A percentile compares a stretch with the other conserved stretches of the same genome.
Conservation (phyloP, 768 basidiomycete genomes). For the Russula ochroleuca region DNA sequence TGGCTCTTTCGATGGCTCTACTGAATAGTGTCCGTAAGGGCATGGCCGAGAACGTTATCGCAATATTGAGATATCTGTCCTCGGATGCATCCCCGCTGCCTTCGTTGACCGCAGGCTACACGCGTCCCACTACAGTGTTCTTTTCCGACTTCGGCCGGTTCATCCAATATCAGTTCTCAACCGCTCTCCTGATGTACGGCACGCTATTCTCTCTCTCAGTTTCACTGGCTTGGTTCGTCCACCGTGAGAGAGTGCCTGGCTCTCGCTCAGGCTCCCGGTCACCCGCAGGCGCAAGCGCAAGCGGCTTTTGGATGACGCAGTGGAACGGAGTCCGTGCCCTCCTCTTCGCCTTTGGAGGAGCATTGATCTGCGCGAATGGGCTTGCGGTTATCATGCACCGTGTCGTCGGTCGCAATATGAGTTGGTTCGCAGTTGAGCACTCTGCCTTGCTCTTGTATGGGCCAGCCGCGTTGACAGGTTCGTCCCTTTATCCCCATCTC, state of each 20-base stretch:
- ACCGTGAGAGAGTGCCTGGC: slow-evolving; percentile 35
- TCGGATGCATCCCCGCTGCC: slow-evolving; percentile 67
- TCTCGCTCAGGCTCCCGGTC: background rate
- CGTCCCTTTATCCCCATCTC: slow-evolving; percentile 28
- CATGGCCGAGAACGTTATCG: slow-evolving; percentile 86
- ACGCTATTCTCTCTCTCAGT: slow-evolving; percentile 47
- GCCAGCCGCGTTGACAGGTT: slow-evolving; percentile 69
- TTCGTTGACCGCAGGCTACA: slow-evolving; percentile 47
- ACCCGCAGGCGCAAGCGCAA: too few species aligned
- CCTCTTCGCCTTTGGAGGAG: slow-evolving; percentile 48
- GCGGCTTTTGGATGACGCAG: slow-evolving; percentile 41
- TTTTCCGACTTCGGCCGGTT: slow-evolving; percentile 66
- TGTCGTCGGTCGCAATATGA: slow-evolving; percentile 64
- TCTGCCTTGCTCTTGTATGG: slow-evolving; percentile 64
- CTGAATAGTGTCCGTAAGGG: slow-evolving; percentile 44
- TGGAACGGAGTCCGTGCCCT: slow-evolving; percentile 48
- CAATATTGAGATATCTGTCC: slow-evolving; percentile 70
- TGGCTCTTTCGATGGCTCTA: background rate
- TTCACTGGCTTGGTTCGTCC: slow-evolving; percentile 40
- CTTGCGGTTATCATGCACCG: slow-evolving; percentile 65
- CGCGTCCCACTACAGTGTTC: slow-evolving; percentile 66
- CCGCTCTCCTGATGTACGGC: slow-evolving; percentile 62
- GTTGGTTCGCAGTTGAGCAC: slow-evolving; percentile 79
- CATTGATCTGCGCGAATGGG: slow-evolving; percentile 59
- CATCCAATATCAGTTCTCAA: slow-evolving; percentile 68